Conservation (phyloP, 179 eudicot genomes). For the Dionaea muscipula region DNA sequence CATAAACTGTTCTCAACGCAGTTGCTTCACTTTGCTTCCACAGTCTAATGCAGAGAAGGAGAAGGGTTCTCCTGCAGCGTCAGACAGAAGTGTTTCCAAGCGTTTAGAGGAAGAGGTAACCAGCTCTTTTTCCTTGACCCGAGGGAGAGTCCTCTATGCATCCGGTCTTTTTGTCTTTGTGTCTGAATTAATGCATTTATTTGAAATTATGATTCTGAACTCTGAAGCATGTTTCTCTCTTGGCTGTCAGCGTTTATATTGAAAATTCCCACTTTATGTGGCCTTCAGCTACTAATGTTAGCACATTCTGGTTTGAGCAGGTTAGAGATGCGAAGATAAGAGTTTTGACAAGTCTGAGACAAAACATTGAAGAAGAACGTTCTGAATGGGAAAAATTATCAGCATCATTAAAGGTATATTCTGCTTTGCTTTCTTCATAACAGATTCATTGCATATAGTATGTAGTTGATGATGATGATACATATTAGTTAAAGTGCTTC, state of each 20-base stretch:
- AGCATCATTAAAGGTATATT: slow-evolving; percentile 52
- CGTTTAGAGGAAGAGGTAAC: slow-evolving; percentile 80
- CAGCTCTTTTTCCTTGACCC: background rate
- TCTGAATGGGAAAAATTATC: slow-evolving; percentile 66
- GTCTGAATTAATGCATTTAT: background rate
- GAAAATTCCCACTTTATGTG: too few relatives aligned
- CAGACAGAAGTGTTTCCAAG: slow-evolving; percentile 54
- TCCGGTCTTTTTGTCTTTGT: background rate
- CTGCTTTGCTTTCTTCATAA: slow-evolving; percentile 3
- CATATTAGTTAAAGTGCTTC: too few relatives aligned
- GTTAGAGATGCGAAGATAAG: slow-evolving; percentile 86
- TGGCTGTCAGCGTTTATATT: too few relatives aligned
- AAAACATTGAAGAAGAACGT: slow-evolving; percentile 54
- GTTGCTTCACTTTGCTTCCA: background rate
- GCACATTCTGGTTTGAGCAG: slow-evolving; percentile 29
- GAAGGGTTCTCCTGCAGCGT: slow-evolving; percentile 29
- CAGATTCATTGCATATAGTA: background rate
- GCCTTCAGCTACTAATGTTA: slow-evolving; percentile 7
- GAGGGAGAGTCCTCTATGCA: background rate
- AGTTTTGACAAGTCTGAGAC: slow-evolving; percentile 65
- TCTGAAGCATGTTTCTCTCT: too few relatives aligned
- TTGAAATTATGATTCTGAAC: background rate
- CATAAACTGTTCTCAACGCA: background rate
- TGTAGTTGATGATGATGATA: too few relatives aligned
- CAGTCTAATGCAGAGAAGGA: slow-evolving; percentile 73